phyloP scores from a whole-genome alignment of 495 filamentous ascomycete genomes.

The Amphirosellinia nigrospora region DNA sequence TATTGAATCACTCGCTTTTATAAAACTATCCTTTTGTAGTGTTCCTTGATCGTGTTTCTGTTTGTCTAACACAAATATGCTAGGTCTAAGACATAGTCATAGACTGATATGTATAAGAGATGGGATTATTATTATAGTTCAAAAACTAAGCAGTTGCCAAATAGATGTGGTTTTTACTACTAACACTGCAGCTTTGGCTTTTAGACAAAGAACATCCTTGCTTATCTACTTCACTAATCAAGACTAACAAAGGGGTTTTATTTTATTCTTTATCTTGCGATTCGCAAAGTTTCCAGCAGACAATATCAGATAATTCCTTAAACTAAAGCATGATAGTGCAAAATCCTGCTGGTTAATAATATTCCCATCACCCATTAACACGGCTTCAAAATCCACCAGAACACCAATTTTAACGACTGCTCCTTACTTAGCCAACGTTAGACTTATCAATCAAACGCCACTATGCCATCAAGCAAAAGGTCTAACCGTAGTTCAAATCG shows the following conservation, averaged over 20 bases:
- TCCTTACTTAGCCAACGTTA: neutral
- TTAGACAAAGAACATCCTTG: neutral
- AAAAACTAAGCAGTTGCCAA: neutral
- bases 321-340: neutral
- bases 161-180: neutral
- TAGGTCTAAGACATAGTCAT: neutral
- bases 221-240: neutral
- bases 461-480: neutral
- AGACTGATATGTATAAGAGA: no score
- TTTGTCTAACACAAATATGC: constrained; percentile 1
- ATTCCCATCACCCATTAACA: neutral
- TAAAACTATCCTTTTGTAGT: neutral
- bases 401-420: neutral
- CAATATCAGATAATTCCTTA: neutral
- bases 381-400: neutral
- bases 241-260: neutral
- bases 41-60: neutral
- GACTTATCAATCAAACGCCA: neutral
- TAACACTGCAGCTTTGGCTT: neutral
- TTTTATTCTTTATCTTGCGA: neutral
- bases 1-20: neutral
- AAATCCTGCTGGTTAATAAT: neutral
- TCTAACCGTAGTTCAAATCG: neutral
- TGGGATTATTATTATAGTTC: neutral
- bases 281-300: neutral